Evolutionary conservation across 176 grass and related monocot species (phyloP), one percentile per base, ranked within the genome.

Genomic region (Carex littledalei): DNA sequence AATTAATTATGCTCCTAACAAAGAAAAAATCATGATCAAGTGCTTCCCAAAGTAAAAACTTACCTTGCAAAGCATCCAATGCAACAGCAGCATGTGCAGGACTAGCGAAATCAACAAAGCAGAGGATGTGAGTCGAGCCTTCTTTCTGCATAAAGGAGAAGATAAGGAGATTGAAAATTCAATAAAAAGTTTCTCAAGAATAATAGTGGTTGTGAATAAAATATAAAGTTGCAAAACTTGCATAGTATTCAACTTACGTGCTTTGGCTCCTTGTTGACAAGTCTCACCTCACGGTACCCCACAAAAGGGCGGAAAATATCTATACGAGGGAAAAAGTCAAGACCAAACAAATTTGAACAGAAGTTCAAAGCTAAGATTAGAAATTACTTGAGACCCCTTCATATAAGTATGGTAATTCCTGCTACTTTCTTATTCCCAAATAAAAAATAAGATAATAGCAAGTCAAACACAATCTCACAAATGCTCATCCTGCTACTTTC

Each of bases 231-330:
- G 53, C 13, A 55, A 68, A 20, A 55, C 20, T 43, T 35, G 57
- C 52, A 77, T 11, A 31, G 63, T 52, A 63, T 47, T 85, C 62
- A 59, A 88, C 90, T 87, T 92, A 99, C 96, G 39, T 95, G 91
- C 94, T 90, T 92, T 21, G 93, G 91, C 88, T 99, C 97, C 84
- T 99, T 93, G 31, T 89, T 86, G 63, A 94, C 80, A 67, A 94
- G 60, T 53, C 91, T 93, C 68, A 94, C 80, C 73, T 92, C 86
- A 78, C 77, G 76, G 34, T 93, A 94, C 26, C 89, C 91, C 13
- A 85, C 86, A 91, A 93, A 94, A 67, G 78, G 92, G 70, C 80
- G 86, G 79, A 98, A 94, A 22, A 98, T 91, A 84, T 98, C 88
- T 93, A 78, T 53, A 55, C 73, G 70, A 63, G 65, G 91, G 53